Evolutionary conservation across 495 filamentous ascomycete species (phyloP).

Genomic region (Apiosordaria backusii): DNA sequence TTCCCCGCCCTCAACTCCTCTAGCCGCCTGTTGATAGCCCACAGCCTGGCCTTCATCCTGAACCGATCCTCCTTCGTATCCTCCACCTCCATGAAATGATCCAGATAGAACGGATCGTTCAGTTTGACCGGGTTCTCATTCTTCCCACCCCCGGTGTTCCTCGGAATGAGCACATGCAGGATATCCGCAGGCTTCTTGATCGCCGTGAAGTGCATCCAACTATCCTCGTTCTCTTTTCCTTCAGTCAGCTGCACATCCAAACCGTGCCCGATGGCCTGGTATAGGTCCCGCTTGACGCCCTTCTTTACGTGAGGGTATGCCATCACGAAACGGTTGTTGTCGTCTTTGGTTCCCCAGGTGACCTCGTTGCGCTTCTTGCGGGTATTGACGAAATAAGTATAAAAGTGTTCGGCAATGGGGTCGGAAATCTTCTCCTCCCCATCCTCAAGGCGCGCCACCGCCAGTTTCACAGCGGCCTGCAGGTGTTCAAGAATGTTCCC

Average conservation of each 20-base stretch:
- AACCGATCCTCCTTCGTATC: conserved; percentile 55
- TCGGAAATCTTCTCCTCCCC: conserved; percentile 57
- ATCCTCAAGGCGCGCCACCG: conserved; percentile 32
- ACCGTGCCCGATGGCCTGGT: background rate
- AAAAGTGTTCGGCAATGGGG: conserved; percentile 36
- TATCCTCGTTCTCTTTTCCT: background rate
- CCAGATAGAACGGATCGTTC: conserved; percentile 74
- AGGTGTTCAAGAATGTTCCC: conserved; percentile 85
- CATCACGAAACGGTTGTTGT: background rate
- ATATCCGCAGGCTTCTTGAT: background rate
- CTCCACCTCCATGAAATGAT: conserved; percentile 74
- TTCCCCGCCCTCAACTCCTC: conserved; percentile 44
- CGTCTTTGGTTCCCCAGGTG: background rate
- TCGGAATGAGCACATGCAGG: background rate
- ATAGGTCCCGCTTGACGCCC: conserved; percentile 39
- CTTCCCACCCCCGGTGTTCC: conserved; percentile 43
- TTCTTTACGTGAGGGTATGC: conserved; percentile 40
- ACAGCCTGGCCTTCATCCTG: conserved; percentile 60
- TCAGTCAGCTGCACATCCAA: background rate
- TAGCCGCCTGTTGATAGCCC: conserved; percentile 69
- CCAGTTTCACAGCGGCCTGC: conserved; percentile 77
- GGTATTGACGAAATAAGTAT: conserved; percentile 18
- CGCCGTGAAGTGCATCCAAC: background rate
- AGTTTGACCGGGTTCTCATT: conserved; percentile 74
- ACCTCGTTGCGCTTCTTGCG: background rate